phyloP scores from a whole-genome alignment of 768 basidiomycete species.

The Mycena capillaripes region DNA sequence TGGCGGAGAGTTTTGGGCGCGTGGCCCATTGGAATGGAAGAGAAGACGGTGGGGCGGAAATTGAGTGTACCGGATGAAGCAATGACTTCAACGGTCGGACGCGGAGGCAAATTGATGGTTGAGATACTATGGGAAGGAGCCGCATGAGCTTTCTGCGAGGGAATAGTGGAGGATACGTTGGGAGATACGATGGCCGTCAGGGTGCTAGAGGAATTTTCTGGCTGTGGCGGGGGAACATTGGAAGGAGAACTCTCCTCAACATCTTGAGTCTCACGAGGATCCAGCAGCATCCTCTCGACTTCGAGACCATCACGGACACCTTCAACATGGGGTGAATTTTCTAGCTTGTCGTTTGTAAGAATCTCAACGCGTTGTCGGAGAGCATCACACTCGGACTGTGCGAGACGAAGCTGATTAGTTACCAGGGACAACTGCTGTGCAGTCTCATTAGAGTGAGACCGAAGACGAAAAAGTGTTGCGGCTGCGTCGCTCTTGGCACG shows the following conservation, averaged over 20 bases:
- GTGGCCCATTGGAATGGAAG: conserved; percentile 30
- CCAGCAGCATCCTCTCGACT: conserved; percentile 30
- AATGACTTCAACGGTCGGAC: conserved; percentile 32
- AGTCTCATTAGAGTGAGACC: conserved; percentile 52
- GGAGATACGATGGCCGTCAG: conserved; percentile 3
- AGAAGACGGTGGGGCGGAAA: conserved; percentile 8
- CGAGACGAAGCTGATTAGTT: conserved; percentile 47
- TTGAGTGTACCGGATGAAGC: conserved; percentile 24
- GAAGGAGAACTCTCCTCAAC: conserved; percentile 1
- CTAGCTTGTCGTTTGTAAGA: background rate
- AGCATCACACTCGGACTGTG: conserved; percentile 47
- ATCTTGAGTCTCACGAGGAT: conserved; percentile 14
- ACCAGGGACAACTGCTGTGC: conserved; percentile 39
- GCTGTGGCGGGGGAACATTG: background rate
- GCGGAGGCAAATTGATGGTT: conserved; percentile 8
- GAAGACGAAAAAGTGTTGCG: conserved; percentile 29
- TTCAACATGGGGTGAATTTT: conserved; percentile 10
- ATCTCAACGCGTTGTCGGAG: conserved; percentile 45
- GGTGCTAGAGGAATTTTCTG: conserved; percentile 16
- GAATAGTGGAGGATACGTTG: too few relatives aligned
- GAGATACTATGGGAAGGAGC: background rate
- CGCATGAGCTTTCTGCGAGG: too few relatives aligned
- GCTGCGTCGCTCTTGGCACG: conserved; percentile 45
- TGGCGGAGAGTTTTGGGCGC: conserved; percentile 55
- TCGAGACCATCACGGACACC: conserved; percentile 17